Percentiles rank a stretch among this genome's conserved stretches.
Evolutionary conservation across 2,329 filamentous ascomycete species (phyloP).

Genomic region (Neoarthrinium moseri): DNA sequence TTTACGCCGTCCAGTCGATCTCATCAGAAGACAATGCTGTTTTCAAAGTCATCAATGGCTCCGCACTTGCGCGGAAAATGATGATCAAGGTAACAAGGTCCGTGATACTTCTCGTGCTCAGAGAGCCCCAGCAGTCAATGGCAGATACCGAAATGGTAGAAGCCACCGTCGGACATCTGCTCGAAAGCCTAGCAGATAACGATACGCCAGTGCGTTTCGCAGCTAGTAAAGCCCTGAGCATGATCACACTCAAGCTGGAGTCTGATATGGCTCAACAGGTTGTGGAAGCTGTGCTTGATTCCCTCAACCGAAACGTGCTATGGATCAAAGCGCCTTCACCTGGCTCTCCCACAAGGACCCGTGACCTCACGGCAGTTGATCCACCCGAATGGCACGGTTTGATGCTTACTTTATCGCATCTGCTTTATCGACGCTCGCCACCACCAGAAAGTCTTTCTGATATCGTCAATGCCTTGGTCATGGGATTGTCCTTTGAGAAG

Average conservation of each 20-base stretch:
- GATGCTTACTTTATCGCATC: constrained; percentile 81
- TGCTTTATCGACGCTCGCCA: constrained; percentile 81
- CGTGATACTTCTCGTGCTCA: constrained; percentile 65
- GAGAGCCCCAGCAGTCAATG: constrained; percentile 42
- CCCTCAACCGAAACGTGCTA: constrained; percentile 57
- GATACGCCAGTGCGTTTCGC: constrained; percentile 89
- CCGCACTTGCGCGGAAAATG: constrained; percentile 78
- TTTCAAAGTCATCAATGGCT: constrained; percentile 59
- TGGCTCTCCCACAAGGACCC: constrained; percentile 32
- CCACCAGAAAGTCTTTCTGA: constrained; percentile 67
- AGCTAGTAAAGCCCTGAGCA: constrained; percentile 87
- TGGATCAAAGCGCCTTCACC: constrained; percentile 40
- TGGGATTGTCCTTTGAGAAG: constrained; percentile 86
- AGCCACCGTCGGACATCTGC: constrained; percentile 75
- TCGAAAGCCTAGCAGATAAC: constrained; percentile 77
- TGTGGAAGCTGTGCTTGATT: constrained; percentile 81
- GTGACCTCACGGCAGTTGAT: constrained; percentile 74
- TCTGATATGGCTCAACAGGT: constrained; percentile 81
- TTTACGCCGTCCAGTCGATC: constrained; percentile 61
- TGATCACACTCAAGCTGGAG: constrained; percentile 79
- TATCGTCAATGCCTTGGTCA: constrained; percentile 74
- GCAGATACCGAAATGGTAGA: constrained; percentile 63
- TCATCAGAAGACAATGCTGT: constrained; percentile 47
- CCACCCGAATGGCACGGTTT: constrained; percentile 89
- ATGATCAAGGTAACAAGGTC: constrained; percentile 83